These are phyloP conservation scores for Podospora appendiculata DNA, from an alignment of 495 filamentous ascomycete species.

Conservation along the genomic window DNA sequence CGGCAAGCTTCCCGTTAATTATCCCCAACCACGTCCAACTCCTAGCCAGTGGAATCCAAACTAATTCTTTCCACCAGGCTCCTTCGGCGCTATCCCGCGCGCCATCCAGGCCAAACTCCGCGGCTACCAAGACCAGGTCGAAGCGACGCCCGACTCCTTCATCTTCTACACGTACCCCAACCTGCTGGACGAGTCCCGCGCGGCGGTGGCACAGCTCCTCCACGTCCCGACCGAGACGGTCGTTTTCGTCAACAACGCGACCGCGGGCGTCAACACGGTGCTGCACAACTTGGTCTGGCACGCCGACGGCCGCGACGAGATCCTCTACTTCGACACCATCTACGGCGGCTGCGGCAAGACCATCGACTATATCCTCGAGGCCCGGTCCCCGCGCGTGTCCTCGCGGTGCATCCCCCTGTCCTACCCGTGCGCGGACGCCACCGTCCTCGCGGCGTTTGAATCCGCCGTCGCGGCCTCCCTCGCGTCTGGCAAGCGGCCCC, in stretches of 20 bases:
- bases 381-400: slow-evolving; percentile 20
- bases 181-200: slow-evolving; percentile 56
- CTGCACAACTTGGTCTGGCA: slow-evolving; percentile 59
- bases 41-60: not conserved
- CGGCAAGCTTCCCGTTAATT: slow-evolving; percentile 50
- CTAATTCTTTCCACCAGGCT: slow-evolving; percentile 38
- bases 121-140: slow-evolving; percentile 49
- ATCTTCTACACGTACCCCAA: slow-evolving; percentile 53
- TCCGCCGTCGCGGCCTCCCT: slow-evolving; percentile 35
- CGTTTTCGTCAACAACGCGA: slow-evolving; percentile 78
- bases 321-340: slow-evolving; percentile 64
- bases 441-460: slow-evolving; percentile 46
- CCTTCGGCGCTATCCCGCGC: slow-evolving; percentile 69
- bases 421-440: slow-evolving; percentile 55
- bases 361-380: slow-evolving; percentile 61
- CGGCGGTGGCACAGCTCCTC: slow-evolving; percentile 55
- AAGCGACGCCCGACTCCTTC: slow-evolving; percentile 64
- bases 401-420: slow-evolving; percentile 28
- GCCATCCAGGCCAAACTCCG: slow-evolving; percentile 50
- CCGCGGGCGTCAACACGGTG: slow-evolving; percentile 71
- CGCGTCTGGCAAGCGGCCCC: slow-evolving; percentile 36
- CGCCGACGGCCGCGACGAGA: slow-evolving; percentile 45
- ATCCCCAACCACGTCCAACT: not conserved
- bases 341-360: slow-evolving; percentile 71
- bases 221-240: slow-evolving; percentile 52